Percentiles rank a stretch among this genome's conserved stretches.
phyloP scores from a whole-genome alignment of 2,329 filamentous ascomycete genomes.

The Colletotrichum sp. region DNA sequence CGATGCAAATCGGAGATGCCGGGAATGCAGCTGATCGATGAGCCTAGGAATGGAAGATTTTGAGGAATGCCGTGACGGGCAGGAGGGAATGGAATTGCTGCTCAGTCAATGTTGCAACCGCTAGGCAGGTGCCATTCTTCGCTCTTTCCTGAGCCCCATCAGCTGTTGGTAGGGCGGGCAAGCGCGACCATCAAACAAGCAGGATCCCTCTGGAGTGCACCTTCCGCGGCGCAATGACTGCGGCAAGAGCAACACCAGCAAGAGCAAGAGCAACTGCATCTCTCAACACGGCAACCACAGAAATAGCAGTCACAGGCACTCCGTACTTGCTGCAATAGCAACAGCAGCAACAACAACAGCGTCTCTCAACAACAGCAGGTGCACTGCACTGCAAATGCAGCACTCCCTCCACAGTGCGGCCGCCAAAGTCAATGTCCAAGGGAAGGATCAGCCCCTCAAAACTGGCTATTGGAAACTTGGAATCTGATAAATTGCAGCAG shows the following conservation, averaged over 20 bases:
- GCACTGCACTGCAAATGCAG: background rate
- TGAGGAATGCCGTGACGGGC: background rate
- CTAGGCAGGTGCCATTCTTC: background rate
- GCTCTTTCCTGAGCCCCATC: background rate
- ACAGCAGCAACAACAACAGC: background rate
- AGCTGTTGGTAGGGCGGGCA: background rate
- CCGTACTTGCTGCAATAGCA: background rate
- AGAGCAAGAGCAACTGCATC: background rate
- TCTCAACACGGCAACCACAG: background rate
- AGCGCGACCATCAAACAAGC: background rate
- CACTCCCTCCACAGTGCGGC: background rate
- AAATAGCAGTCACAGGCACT: background rate
- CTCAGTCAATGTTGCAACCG: background rate
- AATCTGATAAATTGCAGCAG: background rate
- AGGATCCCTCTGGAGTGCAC: background rate
- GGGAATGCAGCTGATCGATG: background rate
- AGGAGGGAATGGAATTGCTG: background rate
- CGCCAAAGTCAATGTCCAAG: background rate
- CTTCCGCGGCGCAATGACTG: background rate
- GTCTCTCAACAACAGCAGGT: too few relatives aligned
- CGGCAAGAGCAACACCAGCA: background rate
- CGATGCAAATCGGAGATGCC: constrained; percentile 4
- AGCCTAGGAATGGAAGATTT: background rate
- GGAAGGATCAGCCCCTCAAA: background rate
- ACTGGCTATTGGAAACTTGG: background rate